Evolutionary conservation across 2,329 filamentous ascomycete species (phyloP).

Genomic region (Fusarium pininemorale): DNA sequence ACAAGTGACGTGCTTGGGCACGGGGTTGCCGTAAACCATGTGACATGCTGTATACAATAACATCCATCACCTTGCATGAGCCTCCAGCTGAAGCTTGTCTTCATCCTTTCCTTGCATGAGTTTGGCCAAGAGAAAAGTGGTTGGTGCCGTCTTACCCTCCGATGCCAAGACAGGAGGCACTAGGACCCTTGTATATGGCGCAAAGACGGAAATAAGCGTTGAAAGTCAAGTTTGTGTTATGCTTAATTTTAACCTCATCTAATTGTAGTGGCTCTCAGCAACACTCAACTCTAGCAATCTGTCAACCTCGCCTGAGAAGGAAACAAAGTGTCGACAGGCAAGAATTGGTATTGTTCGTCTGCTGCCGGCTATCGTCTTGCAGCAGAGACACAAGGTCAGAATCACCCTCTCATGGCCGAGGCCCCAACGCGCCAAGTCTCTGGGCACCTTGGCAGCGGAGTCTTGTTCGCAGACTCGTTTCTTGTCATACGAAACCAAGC

Average conservation of each 20-base stretch:
- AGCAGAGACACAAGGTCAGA: conserved; percentile 14
- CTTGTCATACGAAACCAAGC: conserved; percentile 19
- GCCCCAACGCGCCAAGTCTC: conserved; percentile 29
- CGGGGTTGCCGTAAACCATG: conserved; percentile 14
- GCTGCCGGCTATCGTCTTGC: conserved; percentile 1
- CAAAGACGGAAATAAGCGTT: conserved; percentile 24
- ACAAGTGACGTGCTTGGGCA: conserved; percentile 1
- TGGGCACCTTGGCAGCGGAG: conserved; percentile 36
- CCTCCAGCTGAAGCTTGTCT: conserved; percentile 7
- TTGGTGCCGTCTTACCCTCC: conserved; percentile 21
- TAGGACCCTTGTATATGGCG: conserved; percentile 25
- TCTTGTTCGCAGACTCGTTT: conserved; percentile 4
- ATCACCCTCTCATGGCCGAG: not conserved
- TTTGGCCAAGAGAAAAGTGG: conserved; percentile 4
- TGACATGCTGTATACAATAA: not conserved
- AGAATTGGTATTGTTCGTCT: not conserved
- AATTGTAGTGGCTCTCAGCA: not conserved
- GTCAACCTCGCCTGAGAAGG: not conserved
- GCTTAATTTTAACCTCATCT: conserved; percentile 20
- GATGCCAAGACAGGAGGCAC: conserved; percentile 11
- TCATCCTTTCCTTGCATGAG: not conserved
- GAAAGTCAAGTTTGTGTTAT: conserved; percentile 6
- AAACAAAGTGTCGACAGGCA: not conserved
- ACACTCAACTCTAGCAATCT: not conserved
- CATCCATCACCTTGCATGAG: not conserved